Conservation (phyloP, 495 filamentous ascomycete species). For the Tuber melanosporum region DNA sequence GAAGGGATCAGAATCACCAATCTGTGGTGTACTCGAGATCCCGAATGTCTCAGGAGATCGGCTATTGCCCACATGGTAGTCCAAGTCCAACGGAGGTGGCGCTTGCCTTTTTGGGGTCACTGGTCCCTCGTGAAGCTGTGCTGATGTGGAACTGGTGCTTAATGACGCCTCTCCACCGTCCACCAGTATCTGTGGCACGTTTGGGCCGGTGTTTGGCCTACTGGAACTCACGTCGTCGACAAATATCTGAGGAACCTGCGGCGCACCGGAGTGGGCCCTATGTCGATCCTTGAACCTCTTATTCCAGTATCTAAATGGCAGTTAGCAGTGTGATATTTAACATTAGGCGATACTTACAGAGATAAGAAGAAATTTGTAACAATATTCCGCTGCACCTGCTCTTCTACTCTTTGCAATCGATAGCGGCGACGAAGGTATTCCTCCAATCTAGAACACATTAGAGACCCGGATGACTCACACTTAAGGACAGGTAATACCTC, state of each 20-base stretch:
- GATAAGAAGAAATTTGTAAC: conserved; percentile 96
- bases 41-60: conserved; percentile 13
- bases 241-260: conserved; percentile 54
- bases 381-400: conserved; percentile 79
- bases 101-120: conserved; percentile 42
- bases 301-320: conserved; percentile 57
- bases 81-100: conserved; percentile 41
- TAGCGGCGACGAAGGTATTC: conserved; percentile 90
- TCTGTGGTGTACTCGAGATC: conserved; percentile 25
- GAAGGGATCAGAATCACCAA: conserved; percentile 33
- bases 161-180: conserved; percentile 56
- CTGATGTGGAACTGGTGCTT: conserved; percentile 15
- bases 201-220: conserved; percentile 28
- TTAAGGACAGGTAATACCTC: conserved; percentile 49
- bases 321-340: conserved; percentile 4
- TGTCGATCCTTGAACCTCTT: conserved; percentile 66
- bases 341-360: conserved; percentile 49
- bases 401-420: conserved; percentile 89
- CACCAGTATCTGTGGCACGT: conserved; percentile 84
- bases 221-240: conserved; percentile 33
- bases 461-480: background rate
- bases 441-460: conserved; percentile 52
- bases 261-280: conserved; percentile 64
- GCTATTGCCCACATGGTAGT: conserved; percentile 16
- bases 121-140: conserved; percentile 30